Conservation (phyloP, 129 eudicot genomes). For the carrot (Daucus carota) region DH1_v3.0 NC_030381.2:41510501-41511000, state of each 20-base stretch:
- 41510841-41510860: not conserved
- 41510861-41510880: not conserved
- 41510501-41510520: not conserved
- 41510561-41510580: constrained; percentile 43
- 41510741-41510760: not conserved
- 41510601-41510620: constrained; percentile 38
- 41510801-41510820: not conserved
- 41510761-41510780: too few relatives aligned
- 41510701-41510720: not conserved
- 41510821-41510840: too few relatives aligned
- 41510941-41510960: not conserved
- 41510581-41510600: constrained; percentile 47
- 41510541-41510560: constrained; percentile 50
- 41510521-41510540: constrained; percentile 32
- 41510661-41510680: constrained; percentile 43
- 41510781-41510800: too few relatives aligned
- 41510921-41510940: not conserved
- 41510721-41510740: not conserved
- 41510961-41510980: too few relatives aligned
- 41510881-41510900: too few relatives aligned
- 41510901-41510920: not conserved
- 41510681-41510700: not conserved
- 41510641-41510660: constrained; percentile 24
- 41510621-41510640: constrained; percentile 17
- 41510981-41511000: not conserved